Evolutionary conservation across 768 basidiomycete species (phyloP), one percentile per base, ranked within the genome.

Genomic region (Phaeotremella fagi): DNA sequence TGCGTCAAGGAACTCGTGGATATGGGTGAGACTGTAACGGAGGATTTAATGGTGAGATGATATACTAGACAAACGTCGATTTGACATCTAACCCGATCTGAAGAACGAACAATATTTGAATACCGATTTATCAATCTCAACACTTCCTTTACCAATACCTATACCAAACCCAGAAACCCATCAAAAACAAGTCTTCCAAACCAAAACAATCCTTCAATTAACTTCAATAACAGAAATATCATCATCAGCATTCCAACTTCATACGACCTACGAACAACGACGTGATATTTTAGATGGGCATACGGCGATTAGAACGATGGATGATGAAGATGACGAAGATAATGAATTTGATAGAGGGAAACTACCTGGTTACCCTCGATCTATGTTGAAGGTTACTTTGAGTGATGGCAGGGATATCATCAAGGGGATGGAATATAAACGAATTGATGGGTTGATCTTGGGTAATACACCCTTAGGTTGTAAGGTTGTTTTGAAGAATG

Each of bases 201-300:
- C 37, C 2, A 62, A 62, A 0, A 57, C 63, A 0, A 51, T 74
- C 23, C 59, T 91, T 9, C 85, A 95, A 44, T 80, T 95, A 24
- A 74, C 77, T 16, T 78, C 81, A 14, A 80, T 94, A n/a, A 87
- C 83, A 16, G 92, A 97, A 51, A 84, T 95, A 20, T 88, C 85
- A 0, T 76, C 81, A 38, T 90, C 90, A 60, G 92, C 91, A 0
- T 87, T 89, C 65, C 82, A 78, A 47, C 79, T 95, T 16, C 80
- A 85, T 55, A 82, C 83, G 12, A 79, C 80, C 16, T 81, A 82
- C 55, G 84, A 86, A 62, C 64, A 67, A 51, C 78, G 88, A 28
- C 76, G 81, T 49, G 81, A 83, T 43, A 80, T 82, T 6, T 45
- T 74, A 20, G 66, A 64, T 1, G 72, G 72, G 20, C 60, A 56